Evolutionary conservation across 257 asterid genomes (phyloP).

Genomic region (Solanum sejunctum): DNA sequence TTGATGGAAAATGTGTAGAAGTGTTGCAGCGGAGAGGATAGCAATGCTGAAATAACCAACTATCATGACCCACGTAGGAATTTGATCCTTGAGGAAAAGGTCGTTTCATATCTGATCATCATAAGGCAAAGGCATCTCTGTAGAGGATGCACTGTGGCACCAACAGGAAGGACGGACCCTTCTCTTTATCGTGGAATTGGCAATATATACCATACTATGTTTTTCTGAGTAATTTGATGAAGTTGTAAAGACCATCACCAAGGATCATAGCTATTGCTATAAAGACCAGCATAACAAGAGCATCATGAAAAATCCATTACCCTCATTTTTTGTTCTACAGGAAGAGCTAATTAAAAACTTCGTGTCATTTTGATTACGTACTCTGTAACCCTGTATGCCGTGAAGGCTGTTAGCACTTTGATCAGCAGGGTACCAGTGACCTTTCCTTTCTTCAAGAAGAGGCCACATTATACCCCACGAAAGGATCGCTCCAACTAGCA

Average conservation of each 20-base stretch:
- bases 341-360: background rate
- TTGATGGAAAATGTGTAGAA: too few relatives aligned
- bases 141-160: slow-evolving; percentile 1
- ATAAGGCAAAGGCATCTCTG: slow-evolving; percentile 3
- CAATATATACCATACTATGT: slow-evolving; percentile 21
- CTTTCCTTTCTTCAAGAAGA: slow-evolving; percentile 27
- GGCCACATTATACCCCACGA: slow-evolving; percentile 86
- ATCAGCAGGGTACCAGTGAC: slow-evolving; percentile 41
- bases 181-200: slow-evolving; percentile 15
- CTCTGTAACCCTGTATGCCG: slow-evolving; percentile 60
- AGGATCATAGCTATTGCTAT: slow-evolving; percentile 52
- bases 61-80: slow-evolving; percentile 38
- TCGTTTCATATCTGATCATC: slow-evolving; percentile 30
- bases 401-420: slow-evolving; percentile 17
- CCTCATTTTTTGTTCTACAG: background rate
- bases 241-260: slow-evolving; percentile 65
- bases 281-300: slow-evolving; percentile 22
- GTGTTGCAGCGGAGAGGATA: too few relatives aligned
- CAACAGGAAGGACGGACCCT: slow-evolving; percentile 16
- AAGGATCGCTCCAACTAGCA: slow-evolving; percentile 49
- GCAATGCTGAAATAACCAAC: too few relatives aligned
- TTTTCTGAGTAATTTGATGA: slow-evolving; percentile 34
- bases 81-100: slow-evolving; percentile 42
- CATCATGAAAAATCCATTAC: background rate
- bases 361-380: background rate